phyloP scores from a whole-genome alignment of 345 rosid species.

The Microthlaspi erraticum region DNA sequence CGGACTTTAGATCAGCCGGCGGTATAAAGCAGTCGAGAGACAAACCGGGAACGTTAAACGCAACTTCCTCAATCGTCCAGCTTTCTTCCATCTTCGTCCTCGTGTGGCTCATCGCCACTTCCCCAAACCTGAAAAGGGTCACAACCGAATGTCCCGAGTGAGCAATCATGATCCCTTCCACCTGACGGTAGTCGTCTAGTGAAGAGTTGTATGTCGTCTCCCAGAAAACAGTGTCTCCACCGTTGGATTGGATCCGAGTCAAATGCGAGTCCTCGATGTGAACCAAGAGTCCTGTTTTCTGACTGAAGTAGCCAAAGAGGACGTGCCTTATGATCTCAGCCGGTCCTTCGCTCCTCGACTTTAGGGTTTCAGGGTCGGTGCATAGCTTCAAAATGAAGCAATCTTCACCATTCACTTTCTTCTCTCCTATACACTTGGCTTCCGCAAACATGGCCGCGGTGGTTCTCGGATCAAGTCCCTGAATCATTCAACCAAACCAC shows the following conservation, averaged over 20 bases:
- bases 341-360: conserved; percentile 87
- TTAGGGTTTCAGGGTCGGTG: conserved; percentile 74
- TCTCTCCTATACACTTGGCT: conserved; percentile 89
- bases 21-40: conserved; percentile 91
- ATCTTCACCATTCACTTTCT: conserved; percentile 77
- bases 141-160: conserved; percentile 89
- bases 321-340: conserved; percentile 92
- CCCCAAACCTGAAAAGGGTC: conserved; percentile 90
- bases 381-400: conserved; percentile 86
- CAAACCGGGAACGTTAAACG: conserved; percentile 87
- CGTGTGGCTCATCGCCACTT: conserved; percentile 82
- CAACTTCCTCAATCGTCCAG: conserved; percentile 97
- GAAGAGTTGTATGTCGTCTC: conserved; percentile 88
- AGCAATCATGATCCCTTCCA: conserved; percentile 95
- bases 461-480: conserved; percentile 95
- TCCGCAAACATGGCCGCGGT: conserved; percentile 81
- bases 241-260: conserved; percentile 79
- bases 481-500: conserved; percentile 36
- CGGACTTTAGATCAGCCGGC: conserved; percentile 76
- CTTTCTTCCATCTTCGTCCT: conserved; percentile 96
- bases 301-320: conserved; percentile 87
- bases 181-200: conserved; percentile 78
- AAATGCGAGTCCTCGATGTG: conserved; percentile 89
- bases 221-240: conserved; percentile 87
- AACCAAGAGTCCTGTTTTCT: conserved; percentile 84